phyloP scores from a whole-genome alignment of 139 green algal species.

The Tetraselmis striata region DNA sequence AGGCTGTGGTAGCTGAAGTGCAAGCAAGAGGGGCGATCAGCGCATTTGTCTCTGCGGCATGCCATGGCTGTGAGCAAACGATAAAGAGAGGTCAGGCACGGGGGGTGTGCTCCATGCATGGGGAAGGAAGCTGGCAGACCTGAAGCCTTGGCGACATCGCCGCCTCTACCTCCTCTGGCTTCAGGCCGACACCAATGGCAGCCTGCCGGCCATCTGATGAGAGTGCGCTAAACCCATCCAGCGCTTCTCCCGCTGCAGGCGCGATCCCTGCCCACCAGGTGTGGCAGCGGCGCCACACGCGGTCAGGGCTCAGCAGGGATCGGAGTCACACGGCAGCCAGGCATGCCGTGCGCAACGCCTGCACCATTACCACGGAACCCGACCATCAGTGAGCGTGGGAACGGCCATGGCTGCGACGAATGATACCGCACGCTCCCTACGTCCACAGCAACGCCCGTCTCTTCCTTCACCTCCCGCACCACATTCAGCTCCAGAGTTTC shows the following conservation, averaged over 20 bases:
- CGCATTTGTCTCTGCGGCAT: no score
- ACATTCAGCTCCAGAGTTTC: slow-evolving; percentile 77
- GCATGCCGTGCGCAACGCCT: no score
- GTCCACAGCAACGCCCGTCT: slow-evolving; percentile 37
- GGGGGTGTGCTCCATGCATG: no score
- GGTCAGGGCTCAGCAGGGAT: no score
- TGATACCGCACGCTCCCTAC: slow-evolving; percentile 47
- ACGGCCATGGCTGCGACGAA: slow-evolving; percentile 79
- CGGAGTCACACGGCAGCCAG: no score
- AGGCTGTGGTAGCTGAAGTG: slow-evolving; percentile 17
- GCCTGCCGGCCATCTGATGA: slow-evolving; percentile 9
- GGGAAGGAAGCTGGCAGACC: neutral
- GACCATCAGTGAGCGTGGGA: slow-evolving; percentile 78
- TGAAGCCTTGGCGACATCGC: neutral
- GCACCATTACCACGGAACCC: slow-evolving; percentile 59
- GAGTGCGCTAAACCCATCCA: neutral
- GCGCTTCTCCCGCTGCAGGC: neutral
- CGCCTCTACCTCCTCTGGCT: slow-evolving; percentile 7
- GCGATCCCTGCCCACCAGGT: neutral
- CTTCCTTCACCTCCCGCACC: slow-evolving; percentile 67
- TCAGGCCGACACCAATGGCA: slow-evolving; percentile 26
- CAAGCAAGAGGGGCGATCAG: neutral
- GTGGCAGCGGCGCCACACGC: no score
- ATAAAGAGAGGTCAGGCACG: no score
- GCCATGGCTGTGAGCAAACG: no score